Conservation (phyloP, 202 grass and related monocot species). For the Sporobolus alterniflorus region DNA sequence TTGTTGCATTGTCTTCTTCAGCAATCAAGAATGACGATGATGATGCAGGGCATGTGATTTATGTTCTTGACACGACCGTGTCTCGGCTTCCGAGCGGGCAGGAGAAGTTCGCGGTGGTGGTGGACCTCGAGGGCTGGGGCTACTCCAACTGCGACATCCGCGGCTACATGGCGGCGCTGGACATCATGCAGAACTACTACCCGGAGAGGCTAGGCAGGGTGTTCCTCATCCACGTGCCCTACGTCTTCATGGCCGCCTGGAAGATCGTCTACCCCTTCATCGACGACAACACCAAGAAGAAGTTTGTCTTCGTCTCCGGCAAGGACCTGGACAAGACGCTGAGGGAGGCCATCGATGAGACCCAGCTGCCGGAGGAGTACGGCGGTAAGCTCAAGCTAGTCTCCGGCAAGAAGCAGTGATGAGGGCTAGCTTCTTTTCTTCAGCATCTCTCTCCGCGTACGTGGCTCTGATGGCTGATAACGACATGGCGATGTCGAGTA, state of each 20-base stretch:
- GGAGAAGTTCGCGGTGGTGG: conserved; percentile 79
- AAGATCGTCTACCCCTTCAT: conserved; percentile 93
- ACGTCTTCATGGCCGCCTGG: conserved; percentile 88
- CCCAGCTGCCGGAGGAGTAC: conserved; percentile 58
- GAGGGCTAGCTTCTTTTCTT: too few relatives aligned
- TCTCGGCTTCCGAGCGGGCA: conserved; percentile 39
- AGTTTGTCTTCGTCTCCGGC: conserved; percentile 83
- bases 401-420: background rate
- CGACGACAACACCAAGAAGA: conserved; percentile 79
- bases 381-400: conserved; percentile 62
- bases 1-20: too few relatives aligned
- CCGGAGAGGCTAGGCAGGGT: conserved; percentile 74
- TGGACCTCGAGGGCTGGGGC: conserved; percentile 72
- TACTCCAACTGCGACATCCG: conserved; percentile 83
- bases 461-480: too few relatives aligned
- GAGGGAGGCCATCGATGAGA: conserved; percentile 64
- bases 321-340: conserved; percentile 62
- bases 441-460: too few relatives aligned
- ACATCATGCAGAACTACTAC: conserved; percentile 91
- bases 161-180: conserved; percentile 60
- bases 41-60: conserved; percentile 43
- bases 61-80: conserved; percentile 63
- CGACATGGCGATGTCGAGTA: too few relatives aligned
- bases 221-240: conserved; percentile 70
- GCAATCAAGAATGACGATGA: background rate